A percentile compares a stretch with the other conserved stretches of the same genome.
Evolutionary conservation across 495 filamentous ascomycete genomes (phyloP).

Genomic region (Bacidia rubella): DNA sequence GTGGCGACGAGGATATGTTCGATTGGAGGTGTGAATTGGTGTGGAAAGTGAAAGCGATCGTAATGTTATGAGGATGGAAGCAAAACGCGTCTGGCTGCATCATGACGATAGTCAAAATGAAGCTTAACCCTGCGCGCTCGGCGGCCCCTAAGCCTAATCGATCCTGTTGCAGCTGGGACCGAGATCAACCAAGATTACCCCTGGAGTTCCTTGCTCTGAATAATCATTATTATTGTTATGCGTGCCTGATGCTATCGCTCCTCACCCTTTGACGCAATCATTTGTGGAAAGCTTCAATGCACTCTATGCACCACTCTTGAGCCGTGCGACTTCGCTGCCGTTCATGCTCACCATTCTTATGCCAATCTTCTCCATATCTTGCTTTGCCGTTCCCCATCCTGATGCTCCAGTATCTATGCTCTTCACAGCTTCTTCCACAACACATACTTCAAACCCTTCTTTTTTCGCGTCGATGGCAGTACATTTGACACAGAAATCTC

Average conservation of each 20-base stretch:
- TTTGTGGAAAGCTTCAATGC: too few species aligned
- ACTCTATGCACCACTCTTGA: too few species aligned
- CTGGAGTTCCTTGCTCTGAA: too few species aligned
- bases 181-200: too few species aligned
- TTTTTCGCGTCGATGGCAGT: constrained; percentile 65
- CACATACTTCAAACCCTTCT: constrained; percentile 62
- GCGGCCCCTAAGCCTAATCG: neutral
- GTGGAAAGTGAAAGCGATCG: neutral
- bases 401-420: constrained; percentile 42
- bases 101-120: neutral
- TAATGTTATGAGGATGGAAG: constrained; percentile 2
- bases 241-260: too few species aligned
- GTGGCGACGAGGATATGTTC: neutral
- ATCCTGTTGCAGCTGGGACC: too few species aligned
- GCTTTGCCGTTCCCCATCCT: constrained; percentile 44
- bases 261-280: too few species aligned
- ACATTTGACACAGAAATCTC: constrained; percentile 75
- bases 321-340: constrained; percentile 32
- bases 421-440: constrained; percentile 66
- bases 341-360: constrained; percentile 37
- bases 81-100: constrained; percentile 11
- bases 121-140: neutral
- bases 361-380: constrained; percentile 40
- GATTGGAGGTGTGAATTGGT: neutral
- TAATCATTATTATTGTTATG: too few species aligned